Evolutionary conservation across 345 rosid genomes (phyloP).

Genomic region (Populus davidiana): DNA sequence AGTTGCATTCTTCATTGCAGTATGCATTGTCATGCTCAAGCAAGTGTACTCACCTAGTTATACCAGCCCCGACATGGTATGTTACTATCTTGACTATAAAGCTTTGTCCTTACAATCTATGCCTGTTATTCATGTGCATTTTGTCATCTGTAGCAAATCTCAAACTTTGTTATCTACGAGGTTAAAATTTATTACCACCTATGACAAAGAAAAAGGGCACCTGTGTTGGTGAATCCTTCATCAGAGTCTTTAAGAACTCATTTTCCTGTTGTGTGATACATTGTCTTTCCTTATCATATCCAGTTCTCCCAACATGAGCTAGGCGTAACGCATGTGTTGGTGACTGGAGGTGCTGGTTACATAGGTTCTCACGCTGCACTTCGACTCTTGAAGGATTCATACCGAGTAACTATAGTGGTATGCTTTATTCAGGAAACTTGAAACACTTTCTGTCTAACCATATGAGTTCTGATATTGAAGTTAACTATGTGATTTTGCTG

Average conservation of each 20-base stretch:
- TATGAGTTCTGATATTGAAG: neutral
- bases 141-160: neutral
- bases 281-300: neutral
- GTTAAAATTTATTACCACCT: no score
- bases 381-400: slow-evolving; percentile 18
- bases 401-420: slow-evolving; percentile 24
- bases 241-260: neutral
- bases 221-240: neutral
- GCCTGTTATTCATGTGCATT: neutral
- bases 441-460: neutral
- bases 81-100: neutral
- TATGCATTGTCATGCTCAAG: slow-evolving; percentile 8
- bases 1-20: neutral
- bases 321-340: slow-evolving; percentile 11
- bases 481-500: neutral
- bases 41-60: neutral
- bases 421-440: neutral
- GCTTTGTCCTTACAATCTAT: neutral
- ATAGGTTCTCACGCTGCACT: slow-evolving; percentile 24
- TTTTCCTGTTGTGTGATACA: neutral
- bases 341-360: slow-evolving; percentile 27
- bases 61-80: neutral
- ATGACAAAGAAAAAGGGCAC: neutral
- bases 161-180: no score
- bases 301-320: slow-evolving; percentile 13